Base-by-base conservation (phyloP, 441 rosid genomes). In the Arabidopsis lyrata region DNA sequence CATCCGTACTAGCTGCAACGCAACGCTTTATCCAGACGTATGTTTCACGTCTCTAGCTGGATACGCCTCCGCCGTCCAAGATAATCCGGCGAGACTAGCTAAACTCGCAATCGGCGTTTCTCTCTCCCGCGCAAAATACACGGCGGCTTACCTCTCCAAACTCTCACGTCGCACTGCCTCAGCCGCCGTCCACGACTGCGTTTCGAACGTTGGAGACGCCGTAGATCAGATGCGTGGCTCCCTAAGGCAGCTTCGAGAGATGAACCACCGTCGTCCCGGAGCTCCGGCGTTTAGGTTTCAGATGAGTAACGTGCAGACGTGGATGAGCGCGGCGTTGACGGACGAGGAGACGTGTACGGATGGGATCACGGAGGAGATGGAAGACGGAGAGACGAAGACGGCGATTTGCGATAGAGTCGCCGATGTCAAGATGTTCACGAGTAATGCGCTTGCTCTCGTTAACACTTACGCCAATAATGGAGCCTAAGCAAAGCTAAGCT, bases 241-340 rank as follows among this genome's bases (percentile, higher is more conserved):
- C 39, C 77, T 91, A 16, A 83, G 75, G 71, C 97, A 89, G 86
- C 89, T 93, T 85, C 65, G 87, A 11, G 84, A 81, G 80, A 75
- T 89, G 18, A 84, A 82, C 34, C 74, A 73, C 8, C 75, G 85
- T 0, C 85, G 79, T 14, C 60, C 81, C 0, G 79, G 79, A 61
- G 75, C 65, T 5, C 81, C 79, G 59, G 55, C 71, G 41, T 85
- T 91, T 67, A 65, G 83, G 82, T 91, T 88, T 73, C 88, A 80
- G 75, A 83, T 90, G 87, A 86, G 92, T 61, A 87, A 92, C 73
- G 93, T 92, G 57, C 95, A 90, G 83, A 92, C 98, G 67, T 92
- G 98, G 98, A 87, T 92, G 95, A 92, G 98, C 77, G 92, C 98
- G 1, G 98, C 98, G 4, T 64, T 90, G 77, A 92, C 98, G n/a